Evolutionary conservation across 202 grass and related monocot species (phyloP).

Genomic region (Saccharum hybrid): DNA sequence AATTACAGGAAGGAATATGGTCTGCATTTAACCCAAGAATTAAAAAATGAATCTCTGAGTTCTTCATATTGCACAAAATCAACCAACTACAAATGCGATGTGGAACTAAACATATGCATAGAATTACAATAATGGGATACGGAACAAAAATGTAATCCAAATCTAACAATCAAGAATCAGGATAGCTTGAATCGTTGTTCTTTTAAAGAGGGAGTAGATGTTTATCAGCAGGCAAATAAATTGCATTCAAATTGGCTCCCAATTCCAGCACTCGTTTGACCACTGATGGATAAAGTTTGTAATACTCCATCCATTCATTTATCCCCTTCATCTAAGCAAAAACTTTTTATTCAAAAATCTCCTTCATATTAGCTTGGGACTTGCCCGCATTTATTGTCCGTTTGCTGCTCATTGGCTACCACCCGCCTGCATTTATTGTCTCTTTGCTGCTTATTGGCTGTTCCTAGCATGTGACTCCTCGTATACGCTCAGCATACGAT

Average conservation of each 20-base stretch:
- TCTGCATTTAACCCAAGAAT: constrained; percentile 50
- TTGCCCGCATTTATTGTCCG: too few relatives aligned
- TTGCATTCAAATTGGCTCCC: neutral
- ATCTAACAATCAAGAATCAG: neutral
- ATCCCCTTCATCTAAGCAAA: too few relatives aligned
- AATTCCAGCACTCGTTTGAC: neutral
- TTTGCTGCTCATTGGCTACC: too few relatives aligned
- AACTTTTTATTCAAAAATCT: too few relatives aligned
- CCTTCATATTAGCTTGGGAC: too few relatives aligned
- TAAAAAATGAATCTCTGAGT: constrained; percentile 30
- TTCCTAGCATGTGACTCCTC: too few relatives aligned
- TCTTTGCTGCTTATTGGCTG: too few relatives aligned
- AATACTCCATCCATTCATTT: too few relatives aligned
- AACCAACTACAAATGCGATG: neutral
- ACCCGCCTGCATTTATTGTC: too few relatives aligned
- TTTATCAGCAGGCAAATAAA: neutral
- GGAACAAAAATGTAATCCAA: neutral
- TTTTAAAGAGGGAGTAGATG: neutral
- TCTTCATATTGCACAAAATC: neutral
- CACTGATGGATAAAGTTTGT: neutral
- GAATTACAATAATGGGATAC: neutral
- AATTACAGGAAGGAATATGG: constrained; percentile 90
- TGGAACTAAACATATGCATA: neutral
- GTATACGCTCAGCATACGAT: too few relatives aligned
- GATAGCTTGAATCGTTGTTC: neutral